phyloP scores from a whole-genome alignment of 208 protist genomes.

The Endotrypanum monterogeii region DNA sequence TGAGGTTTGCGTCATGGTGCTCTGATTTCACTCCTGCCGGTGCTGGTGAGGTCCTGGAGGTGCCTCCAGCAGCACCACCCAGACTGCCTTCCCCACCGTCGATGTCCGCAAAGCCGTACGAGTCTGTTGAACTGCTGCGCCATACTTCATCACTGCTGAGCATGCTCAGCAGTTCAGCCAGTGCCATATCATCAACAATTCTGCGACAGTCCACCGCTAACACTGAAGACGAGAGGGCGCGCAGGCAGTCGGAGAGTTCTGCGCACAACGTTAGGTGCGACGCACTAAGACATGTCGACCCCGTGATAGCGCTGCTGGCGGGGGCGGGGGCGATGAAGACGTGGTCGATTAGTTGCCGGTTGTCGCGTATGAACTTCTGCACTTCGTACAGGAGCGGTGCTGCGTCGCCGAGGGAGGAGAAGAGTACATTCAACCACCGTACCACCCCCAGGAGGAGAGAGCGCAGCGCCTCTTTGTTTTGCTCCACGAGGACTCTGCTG shows the following conservation, averaged over 20 bases:
- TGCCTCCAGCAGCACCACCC: conserved; percentile 13
- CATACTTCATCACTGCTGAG: conserved; percentile 32
- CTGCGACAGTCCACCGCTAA: conserved; percentile 63
- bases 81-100: conserved; percentile 1
- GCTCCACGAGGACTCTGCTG: conserved; percentile 37
- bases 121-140: conserved; percentile 20
- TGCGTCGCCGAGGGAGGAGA: conserved; percentile 56
- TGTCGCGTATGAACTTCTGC: conserved; percentile 60
- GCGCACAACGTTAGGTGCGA: conserved; percentile 54
- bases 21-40: not conserved
- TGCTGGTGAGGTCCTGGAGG: not conserved
- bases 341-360: conserved; percentile 66
- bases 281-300: conserved; percentile 33
- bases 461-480: conserved; percentile 68
- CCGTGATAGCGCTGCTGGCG: conserved; percentile 15
- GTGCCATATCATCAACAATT: conserved; percentile 54
- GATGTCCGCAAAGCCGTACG: conserved; percentile 17
- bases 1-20: not conserved
- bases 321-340: conserved; percentile 42
- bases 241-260: conserved; percentile 63
- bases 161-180: conserved; percentile 53
- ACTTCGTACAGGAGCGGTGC: conserved; percentile 45
- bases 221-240: conserved; percentile 50
- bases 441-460: conserved; percentile 51
- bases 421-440: conserved; percentile 72